Base-by-base conservation (phyloP, 371 early-diverging fungal genomes). In the Mortierella sp. region DNA sequence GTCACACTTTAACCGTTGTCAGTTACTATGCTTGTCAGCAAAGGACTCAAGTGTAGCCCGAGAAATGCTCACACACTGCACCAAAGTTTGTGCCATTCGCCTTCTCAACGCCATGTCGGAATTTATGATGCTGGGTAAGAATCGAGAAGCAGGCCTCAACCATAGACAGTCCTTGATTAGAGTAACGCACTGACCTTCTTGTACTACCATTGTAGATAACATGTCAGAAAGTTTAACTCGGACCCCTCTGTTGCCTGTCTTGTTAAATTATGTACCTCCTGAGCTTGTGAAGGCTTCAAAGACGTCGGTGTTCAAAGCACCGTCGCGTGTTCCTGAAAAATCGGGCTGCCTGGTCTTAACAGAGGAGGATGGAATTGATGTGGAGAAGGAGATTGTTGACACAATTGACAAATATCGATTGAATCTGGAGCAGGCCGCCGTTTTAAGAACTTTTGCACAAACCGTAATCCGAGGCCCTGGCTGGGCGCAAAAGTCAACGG, bases 61-160 rank as follows among this genome's bases (percentile, higher is more conserved):
- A 5, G 72, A 71, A 5, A 35, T 87, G 6, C 40, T 78, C 30
- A 30, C 62, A 18, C 71, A 75, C 2, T 37, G 64, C 6, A 69
- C 68, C 0, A 24, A 64, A 9, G 87, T 92, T 1, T 90, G 87
- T 67, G 94, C 93, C 0, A 80, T 95, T 26, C 88, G 93, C 6
- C 88, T 89, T 1, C 79, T 92, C 32, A 89, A 92, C 43, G 91
- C 92, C 18, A 90, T 88, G 70, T 87, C 90, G 6, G 96, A 95
- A 64, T 89, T 93, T 67, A 87, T 94, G 84, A 93, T 94, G 94
- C 71, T 94, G 24, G 91, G 85, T 84, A 87, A 68, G 68, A 64
- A 60, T 28, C 14, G 24, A 2, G 12, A 10, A 39, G 37, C 22
- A 39, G 35, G 40, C 22, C 26, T 4, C 18, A 28, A 40, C 6